Evolutionary conservation across 768 basidiomycete species (phyloP), one percentile per base, ranked within the genome.

Genomic region (Coprinopsis sp.): DNA sequence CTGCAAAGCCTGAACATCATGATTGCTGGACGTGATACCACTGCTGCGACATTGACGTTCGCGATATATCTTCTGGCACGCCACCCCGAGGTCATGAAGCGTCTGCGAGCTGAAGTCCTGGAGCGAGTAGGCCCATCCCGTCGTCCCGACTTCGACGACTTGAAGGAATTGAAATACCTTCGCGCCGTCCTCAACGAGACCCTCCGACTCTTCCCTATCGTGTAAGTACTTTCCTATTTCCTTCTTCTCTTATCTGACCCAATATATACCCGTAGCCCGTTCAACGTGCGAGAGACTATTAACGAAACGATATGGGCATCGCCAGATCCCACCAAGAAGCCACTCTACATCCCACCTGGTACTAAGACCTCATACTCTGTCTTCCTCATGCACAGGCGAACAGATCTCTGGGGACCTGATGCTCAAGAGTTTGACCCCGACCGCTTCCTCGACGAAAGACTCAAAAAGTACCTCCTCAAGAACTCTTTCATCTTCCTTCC

Each of bases 341-440:
- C 34, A 7, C 21, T 37, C 11, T 24, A 25, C 19, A 16, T 13
- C 22, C 29, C 21, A 33, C 2, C 12, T 8, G 1, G 12, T 19
- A 28, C 4, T 37, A 49, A 39, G 22, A 38, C 24, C 18, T 10
- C 51, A 5, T 77, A 74, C 49, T 68, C 68, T 1, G 64, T 73
- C 10, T 56, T 64, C 13, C 62, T 69, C n/a, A 75, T 77, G 66
- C 78, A 81, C 18, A 66, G 77, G 3, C 60, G 74, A 39, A 69
- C 61, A 24, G 72, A 76, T 44, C 58, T 74, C 3, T 80, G 78
- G 78, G 78, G 78, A 0, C 72, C 75, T 0, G 76, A 78, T 54
- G 78, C 76, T 6, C 54, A 67, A 1, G 50, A 60, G 30, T 81
- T 79, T 49, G 78, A 80, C 51, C 79, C 79, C 3, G 73, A 77